Conservation (phyloP, 2,329 filamentous ascomycete species). For the Penicillium paneum region DNA sequence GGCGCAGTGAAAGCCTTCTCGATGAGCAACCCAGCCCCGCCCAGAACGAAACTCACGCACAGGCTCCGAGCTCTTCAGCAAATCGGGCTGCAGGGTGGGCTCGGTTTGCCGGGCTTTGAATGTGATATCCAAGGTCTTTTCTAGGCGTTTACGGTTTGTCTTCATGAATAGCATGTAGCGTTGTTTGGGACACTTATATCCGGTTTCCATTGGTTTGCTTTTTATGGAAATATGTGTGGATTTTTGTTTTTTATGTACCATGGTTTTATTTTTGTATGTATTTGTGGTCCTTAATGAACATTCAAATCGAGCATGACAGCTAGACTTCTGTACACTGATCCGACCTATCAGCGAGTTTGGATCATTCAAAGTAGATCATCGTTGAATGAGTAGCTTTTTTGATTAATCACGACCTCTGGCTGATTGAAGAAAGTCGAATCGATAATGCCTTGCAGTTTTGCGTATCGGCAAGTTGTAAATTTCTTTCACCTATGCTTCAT, state of each 20-base stretch:
- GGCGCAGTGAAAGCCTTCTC: conserved; percentile 32
- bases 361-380: neutral
- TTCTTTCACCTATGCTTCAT: too few relatives aligned
- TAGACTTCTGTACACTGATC: neutral
- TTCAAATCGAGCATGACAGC: neutral
- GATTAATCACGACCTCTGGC: too few relatives aligned
- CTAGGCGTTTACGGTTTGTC: conserved; percentile 10
- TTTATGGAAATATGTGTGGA: conserved; percentile 8
- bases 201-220: conserved; percentile 2
- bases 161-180: conserved; percentile 23
- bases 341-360: too few relatives aligned
- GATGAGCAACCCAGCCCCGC: conserved; percentile 12
- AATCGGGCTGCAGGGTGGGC: conserved; percentile 46
- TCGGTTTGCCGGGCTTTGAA: conserved; percentile 40
- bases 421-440: too few relatives aligned
- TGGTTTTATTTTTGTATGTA: conserved; percentile 3
- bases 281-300: neutral
- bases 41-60: conserved; percentile 10
- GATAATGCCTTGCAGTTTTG: too few relatives aligned
- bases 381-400: too few relatives aligned
- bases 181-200: conserved; percentile 4
- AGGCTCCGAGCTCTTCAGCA: conserved; percentile 17
- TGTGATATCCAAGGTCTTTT: conserved; percentile 3
- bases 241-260: conserved; percentile 9
- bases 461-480: too few relatives aligned